phyloP scores from a whole-genome alignment of 176 grass and related monocot genomes.

The Puccinellia tenuiflora region DNA sequence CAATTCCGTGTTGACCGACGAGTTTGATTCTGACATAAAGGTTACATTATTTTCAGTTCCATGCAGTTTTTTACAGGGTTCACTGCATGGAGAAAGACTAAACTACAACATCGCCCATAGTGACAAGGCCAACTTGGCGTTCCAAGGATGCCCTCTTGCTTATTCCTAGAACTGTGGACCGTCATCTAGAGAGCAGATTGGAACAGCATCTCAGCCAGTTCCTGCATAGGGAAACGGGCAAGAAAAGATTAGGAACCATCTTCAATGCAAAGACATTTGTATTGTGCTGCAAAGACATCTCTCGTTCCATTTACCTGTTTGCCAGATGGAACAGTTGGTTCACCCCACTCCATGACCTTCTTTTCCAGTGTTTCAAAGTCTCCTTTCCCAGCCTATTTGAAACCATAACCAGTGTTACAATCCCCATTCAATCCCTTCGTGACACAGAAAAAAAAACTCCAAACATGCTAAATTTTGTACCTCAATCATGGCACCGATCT shows the following conservation, averaged over 20 bases:
- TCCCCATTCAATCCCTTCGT: neutral
- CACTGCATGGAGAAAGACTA: constrained; percentile 23
- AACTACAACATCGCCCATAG: constrained; percentile 1
- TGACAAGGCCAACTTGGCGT: neutral
- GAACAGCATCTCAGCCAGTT: constrained; percentile 82
- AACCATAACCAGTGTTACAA: constrained; percentile 5
- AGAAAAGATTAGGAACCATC: neutral
- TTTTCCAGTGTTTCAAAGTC: constrained; percentile 83
- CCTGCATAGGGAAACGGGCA: constrained; percentile 38
- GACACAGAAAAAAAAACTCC: neutral
- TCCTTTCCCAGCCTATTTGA: constrained; percentile 67
- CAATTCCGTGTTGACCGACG: neutral
- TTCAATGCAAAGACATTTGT: neutral
- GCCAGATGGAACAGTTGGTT: constrained; percentile 73
- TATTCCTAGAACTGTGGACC: constrained; percentile 27
- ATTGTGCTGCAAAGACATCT: neutral
- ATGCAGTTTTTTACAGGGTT: constrained; percentile 24
- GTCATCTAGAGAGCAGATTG: constrained; percentile 71
- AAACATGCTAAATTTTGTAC: constrained; percentile 18
- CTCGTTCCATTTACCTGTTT: constrained; percentile 56
- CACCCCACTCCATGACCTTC: constrained; percentile 89
- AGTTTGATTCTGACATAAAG: neutral
- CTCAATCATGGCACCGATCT: constrained; percentile 77
- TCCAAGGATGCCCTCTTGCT: neutral
- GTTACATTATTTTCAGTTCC: constrained; percentile 28